These are phyloP conservation scores for Neocallimastix lanati DNA, from an alignment of 192 early-diverging fungal species.

Conservation along the genomic window DNA sequence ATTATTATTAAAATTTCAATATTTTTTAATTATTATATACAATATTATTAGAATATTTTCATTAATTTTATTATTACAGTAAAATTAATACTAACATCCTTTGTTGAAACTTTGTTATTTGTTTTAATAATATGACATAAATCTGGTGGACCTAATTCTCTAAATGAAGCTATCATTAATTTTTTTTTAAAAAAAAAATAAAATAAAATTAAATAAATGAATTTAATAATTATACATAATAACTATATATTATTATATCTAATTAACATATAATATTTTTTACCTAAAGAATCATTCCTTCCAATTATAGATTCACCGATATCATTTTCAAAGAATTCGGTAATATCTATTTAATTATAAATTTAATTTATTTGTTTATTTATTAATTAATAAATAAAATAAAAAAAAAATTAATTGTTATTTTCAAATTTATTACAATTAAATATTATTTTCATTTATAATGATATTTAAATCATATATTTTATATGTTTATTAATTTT, in stretches of 20 bases:
- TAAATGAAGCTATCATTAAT: background rate
- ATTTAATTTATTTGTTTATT: too few species aligned
- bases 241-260: too few species aligned
- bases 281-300: slow-evolving; percentile 83
- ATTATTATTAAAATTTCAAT: background rate
- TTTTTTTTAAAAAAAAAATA: background rate
- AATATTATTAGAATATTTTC: too few species aligned
- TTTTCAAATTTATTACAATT: too few species aligned
- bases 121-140: slow-evolving; percentile 89
- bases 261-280: slow-evolving; percentile 4
- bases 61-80: slow-evolving; percentile 7
- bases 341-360: slow-evolving; percentile 33
- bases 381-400: too few species aligned
- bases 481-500: too few species aligned
- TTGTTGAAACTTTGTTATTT: slow-evolving; percentile 58
- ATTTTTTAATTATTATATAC: too few species aligned
- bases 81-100: slow-evolving; percentile 36
- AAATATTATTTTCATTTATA: too few species aligned
- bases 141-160: slow-evolving; percentile 93
- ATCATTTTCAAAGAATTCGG: slow-evolving; percentile 92
- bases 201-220: slow-evolving; percentile 15
- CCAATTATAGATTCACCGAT: slow-evolving; percentile 71
- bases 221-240: too few species aligned
- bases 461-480: too few species aligned
- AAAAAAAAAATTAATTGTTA: too few species aligned